Conservation (phyloP, 192 early-diverging fungal genomes). For the Backusella sp. region DNA sequence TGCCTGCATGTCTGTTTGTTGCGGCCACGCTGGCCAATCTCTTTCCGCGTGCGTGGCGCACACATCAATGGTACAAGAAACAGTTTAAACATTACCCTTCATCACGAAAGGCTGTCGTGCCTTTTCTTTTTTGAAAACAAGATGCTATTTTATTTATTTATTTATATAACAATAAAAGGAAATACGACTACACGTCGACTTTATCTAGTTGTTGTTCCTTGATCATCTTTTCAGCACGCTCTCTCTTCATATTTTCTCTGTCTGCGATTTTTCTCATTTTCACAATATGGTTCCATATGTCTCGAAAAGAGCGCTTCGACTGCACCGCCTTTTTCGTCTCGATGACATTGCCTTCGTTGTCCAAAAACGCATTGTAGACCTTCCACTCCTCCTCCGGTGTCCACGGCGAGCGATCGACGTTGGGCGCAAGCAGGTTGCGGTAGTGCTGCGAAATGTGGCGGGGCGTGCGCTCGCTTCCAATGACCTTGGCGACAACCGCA, state of each 20-base stretch:
- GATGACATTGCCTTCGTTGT: not conserved
- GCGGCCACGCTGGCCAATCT: slow-evolving; percentile 29
- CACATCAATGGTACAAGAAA: slow-evolving; percentile 39
- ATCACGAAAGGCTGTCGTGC: slow-evolving; percentile 36
- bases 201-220: too few species aligned
- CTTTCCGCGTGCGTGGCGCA: slow-evolving; percentile 31
- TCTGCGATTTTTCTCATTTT: not conserved
- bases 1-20: slow-evolving; percentile 35
- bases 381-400: slow-evolving; percentile 1
- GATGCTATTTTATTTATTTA: not conserved
- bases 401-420: slow-evolving; percentile 24
- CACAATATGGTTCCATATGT: slow-evolving; percentile 30
- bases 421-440: slow-evolving; percentile 13
- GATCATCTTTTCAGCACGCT: too few species aligned
- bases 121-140: slow-evolving; percentile 30
- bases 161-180: too few species aligned
- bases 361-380: not conserved
- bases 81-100: slow-evolving; percentile 31
- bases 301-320: not conserved
- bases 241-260: not conserved
- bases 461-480: slow-evolving; percentile 9
- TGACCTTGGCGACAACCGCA: slow-evolving; percentile 14
- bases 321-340: not conserved
- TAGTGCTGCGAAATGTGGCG: slow-evolving; percentile 32
- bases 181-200: too few species aligned